Evolutionary conservation across 192 early-diverging fungal genomes (phyloP).

Genomic region (Umbelopsis sp.): DNA sequence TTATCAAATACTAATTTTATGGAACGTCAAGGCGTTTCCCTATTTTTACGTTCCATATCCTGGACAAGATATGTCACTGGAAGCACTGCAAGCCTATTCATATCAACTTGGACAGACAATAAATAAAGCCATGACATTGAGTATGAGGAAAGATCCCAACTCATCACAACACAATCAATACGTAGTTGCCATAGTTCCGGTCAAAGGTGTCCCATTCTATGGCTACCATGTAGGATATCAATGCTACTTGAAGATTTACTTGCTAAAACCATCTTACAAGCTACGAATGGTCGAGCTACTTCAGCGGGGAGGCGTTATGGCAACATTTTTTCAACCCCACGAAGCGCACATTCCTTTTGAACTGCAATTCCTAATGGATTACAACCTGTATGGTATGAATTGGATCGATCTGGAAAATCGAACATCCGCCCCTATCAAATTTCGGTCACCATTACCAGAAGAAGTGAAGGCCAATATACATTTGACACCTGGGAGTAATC

Average conservation of each 20-base stretch:
- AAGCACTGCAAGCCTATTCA: slow-evolving; percentile 46
- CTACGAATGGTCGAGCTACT: slow-evolving; percentile 66
- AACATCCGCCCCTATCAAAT: slow-evolving; percentile 33
- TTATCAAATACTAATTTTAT: not conserved
- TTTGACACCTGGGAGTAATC: not conserved
- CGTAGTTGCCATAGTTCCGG: slow-evolving; percentile 69
- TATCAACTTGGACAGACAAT: slow-evolving; percentile 61
- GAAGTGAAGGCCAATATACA: slow-evolving; percentile 24
- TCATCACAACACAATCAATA: slow-evolving; percentile 33
- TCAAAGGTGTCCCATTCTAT: slow-evolving; percentile 87
- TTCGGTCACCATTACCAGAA: slow-evolving; percentile 8
- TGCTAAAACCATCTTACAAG: slow-evolving; percentile 62
- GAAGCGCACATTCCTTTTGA: slow-evolving; percentile 84
- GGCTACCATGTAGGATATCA: slow-evolving; percentile 74
- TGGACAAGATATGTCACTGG: slow-evolving; percentile 29
- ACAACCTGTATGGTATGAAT: slow-evolving; percentile 87
- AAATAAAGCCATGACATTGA: slow-evolving; percentile 67
- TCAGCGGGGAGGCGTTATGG: slow-evolving; percentile 73
- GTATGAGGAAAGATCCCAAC: slow-evolving; percentile 36
- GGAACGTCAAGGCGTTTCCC: slow-evolving; percentile 61
- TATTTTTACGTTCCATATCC: slow-evolving; percentile 82
- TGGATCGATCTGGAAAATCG: slow-evolving; percentile 63
- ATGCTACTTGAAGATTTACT: slow-evolving; percentile 77
- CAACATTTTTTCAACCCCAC: slow-evolving; percentile 64
- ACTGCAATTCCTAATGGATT: slow-evolving; percentile 86